phyloP scores from a whole-genome alignment of 176 grass and related monocot species.

The Zoysia pacifica region DNA sequence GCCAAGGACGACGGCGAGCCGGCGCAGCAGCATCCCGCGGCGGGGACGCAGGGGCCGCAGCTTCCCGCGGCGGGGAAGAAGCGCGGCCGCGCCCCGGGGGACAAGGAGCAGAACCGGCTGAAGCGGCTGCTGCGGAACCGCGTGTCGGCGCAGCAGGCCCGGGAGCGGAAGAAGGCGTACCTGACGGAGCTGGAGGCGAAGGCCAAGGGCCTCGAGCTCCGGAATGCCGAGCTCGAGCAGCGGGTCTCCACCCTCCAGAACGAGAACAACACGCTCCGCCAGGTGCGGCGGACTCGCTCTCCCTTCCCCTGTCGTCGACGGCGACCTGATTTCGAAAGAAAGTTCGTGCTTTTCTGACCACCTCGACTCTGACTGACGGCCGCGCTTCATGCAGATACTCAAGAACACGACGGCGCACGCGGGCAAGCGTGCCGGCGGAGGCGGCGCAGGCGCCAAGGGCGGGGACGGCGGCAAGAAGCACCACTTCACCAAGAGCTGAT shows the following conservation, averaged over 20 bases:
- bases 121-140: slow-evolving; percentile 93
- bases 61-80: slow-evolving; percentile 41
- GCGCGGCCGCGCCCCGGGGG: slow-evolving; percentile 77
- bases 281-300: slow-evolving; percentile 28
- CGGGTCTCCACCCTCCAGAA: slow-evolving; percentile 89
- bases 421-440: slow-evolving; percentile 32
- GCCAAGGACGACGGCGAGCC: slow-evolving; percentile 43
- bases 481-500: slow-evolving; percentile 52
- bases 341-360: neutral
- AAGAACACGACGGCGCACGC: slow-evolving; percentile 88
- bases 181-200: slow-evolving; percentile 76
- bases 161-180: slow-evolving; percentile 98
- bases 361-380: too few relatives aligned
- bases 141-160: slow-evolving; percentile 92
- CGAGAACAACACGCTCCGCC: slow-evolving; percentile 92
- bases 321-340: neutral
- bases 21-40: neutral
- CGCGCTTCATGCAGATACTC: slow-evolving; percentile 60
- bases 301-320: too few relatives aligned
- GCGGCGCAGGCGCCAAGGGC: slow-evolving; percentile 23
- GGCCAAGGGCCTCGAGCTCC: slow-evolving; percentile 76
- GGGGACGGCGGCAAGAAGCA: slow-evolving; percentile 58
- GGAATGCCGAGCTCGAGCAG: slow-evolving; percentile 91
- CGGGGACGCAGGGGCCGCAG: too few relatives aligned
- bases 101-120: slow-evolving; percentile 98